phyloP scores from a whole-genome alignment of 2,329 filamentous ascomycete genomes.

The Tolypocladium ovalisporum region DNA sequence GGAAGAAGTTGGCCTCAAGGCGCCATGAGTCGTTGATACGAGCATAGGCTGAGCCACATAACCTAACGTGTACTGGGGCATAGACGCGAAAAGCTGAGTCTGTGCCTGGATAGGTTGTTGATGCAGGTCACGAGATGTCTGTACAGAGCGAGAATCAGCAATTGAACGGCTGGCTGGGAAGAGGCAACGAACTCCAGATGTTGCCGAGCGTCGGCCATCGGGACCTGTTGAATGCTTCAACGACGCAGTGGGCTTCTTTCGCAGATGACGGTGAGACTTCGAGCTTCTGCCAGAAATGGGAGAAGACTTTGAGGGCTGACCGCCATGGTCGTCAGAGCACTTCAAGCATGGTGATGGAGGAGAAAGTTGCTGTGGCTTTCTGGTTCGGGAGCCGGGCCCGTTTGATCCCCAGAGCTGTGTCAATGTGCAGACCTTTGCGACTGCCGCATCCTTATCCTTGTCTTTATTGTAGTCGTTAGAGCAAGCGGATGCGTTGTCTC shows the following conservation, averaged over 20 bases:
- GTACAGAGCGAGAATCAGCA: background rate
- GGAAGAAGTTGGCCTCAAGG: background rate
- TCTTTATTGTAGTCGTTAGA: background rate
- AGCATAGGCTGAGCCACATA: background rate
- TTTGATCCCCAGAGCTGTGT: background rate
- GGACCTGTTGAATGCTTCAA: background rate
- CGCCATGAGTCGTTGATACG: background rate
- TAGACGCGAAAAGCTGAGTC: background rate
- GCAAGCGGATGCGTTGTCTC: too few species aligned
- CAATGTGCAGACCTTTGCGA: background rate
- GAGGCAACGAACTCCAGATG: background rate
- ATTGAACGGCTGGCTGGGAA: too few species aligned
- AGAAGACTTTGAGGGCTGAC: background rate
- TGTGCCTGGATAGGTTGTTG: background rate
- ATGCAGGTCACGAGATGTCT: background rate
- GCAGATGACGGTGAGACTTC: background rate
- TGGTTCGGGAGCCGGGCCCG: background rate
- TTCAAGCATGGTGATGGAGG: background rate
- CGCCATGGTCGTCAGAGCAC: background rate
- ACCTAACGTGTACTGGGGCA: background rate
- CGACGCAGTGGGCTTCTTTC: background rate
- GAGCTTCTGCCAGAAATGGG: background rate
- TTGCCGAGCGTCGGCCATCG: background rate
- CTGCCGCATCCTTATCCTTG: background rate
- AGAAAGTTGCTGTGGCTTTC: background rate